Conservation (phyloP, 2,329 filamentous ascomycete genomes). For the Aspergillus sp. region DNA sequence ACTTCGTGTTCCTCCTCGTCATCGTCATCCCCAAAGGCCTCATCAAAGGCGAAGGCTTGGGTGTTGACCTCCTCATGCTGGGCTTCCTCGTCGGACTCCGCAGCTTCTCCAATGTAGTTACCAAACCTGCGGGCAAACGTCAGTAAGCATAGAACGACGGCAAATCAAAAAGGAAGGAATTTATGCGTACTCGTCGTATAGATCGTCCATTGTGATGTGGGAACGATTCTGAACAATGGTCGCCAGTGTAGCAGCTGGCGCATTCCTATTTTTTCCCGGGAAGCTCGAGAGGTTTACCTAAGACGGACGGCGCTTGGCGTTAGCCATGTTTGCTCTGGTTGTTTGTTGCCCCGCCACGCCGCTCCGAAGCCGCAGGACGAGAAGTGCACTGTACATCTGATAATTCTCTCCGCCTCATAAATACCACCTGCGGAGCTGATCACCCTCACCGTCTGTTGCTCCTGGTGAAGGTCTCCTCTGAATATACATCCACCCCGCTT, state of each 20-base stretch:
- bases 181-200: conserved; percentile 80
- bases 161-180: not conserved
- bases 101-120: conserved; percentile 95
- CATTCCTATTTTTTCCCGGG: conserved; percentile 15
- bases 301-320: conserved; percentile 4
- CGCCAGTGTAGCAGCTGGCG: conserved; percentile 6
- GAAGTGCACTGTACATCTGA: not conserved
- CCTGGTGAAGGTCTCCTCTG: too few species aligned
- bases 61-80: conserved; percentile 70
- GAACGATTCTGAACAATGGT: conserved; percentile 11
- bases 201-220: conserved; percentile 73
- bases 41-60: conserved; percentile 76
- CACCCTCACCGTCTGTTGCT: not conserved
- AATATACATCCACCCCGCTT: too few species aligned
- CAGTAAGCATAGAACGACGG: not conserved
- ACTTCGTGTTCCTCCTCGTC: conserved; percentile 54
- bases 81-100: conserved; percentile 83
- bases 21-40: conserved; percentile 63
- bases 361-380: conserved; percentile 1
- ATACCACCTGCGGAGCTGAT: too few species aligned
- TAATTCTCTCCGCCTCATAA: not conserved
- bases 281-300: conserved; percentile 1
- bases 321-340: not conserved
- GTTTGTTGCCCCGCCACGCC: conserved; percentile 6
- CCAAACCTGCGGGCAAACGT: conserved; percentile 67